Conservation (phyloP, 495 filamentous ascomycete species). For the Corynascus novoguineensis region DNA sequence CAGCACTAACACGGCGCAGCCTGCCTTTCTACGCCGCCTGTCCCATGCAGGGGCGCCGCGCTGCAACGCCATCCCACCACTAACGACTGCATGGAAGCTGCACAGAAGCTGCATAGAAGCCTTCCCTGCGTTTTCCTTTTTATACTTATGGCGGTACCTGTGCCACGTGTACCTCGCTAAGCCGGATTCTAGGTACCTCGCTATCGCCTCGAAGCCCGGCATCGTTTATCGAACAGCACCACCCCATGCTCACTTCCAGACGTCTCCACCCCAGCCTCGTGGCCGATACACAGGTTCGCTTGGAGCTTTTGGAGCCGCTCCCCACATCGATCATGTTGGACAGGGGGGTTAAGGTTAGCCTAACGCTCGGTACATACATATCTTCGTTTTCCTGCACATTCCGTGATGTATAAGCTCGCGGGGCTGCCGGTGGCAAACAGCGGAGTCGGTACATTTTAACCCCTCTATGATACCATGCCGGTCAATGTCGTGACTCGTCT, state of each 20-base stretch:
- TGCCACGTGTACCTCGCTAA: not conserved
- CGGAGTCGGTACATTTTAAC: not conserved
- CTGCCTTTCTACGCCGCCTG: not conserved
- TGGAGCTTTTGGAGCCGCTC: not conserved
- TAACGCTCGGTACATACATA: constrained; percentile 3
- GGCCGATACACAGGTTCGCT: not conserved
- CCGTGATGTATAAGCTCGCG: constrained; percentile 7
- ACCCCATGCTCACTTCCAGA: not conserved
- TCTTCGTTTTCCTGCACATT: not conserved
- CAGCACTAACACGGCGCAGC: not conserved
- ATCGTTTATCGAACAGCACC: not conserved
- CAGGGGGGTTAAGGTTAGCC: constrained; percentile 1
- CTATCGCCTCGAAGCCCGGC: not conserved
- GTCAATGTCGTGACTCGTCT: constrained; percentile 6
- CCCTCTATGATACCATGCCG: constrained; percentile 13
- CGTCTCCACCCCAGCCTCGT: not conserved
- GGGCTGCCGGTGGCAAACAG: constrained; percentile 11
- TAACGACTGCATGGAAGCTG: constrained; percentile 10
- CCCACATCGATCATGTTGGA: constrained; percentile 1
- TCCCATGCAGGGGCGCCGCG: constrained; percentile 7
- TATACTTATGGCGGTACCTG: constrained; percentile 19
- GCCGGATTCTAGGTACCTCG: not conserved
- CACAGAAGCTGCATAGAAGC: constrained; percentile 13
- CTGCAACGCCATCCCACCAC: not conserved
- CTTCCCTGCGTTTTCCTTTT: constrained; percentile 17